Evolutionary conservation across 345 rosid genomes (phyloP), one percentile per base, ranked within the genome.

Genomic region (Isatis tinctoria): DNA sequence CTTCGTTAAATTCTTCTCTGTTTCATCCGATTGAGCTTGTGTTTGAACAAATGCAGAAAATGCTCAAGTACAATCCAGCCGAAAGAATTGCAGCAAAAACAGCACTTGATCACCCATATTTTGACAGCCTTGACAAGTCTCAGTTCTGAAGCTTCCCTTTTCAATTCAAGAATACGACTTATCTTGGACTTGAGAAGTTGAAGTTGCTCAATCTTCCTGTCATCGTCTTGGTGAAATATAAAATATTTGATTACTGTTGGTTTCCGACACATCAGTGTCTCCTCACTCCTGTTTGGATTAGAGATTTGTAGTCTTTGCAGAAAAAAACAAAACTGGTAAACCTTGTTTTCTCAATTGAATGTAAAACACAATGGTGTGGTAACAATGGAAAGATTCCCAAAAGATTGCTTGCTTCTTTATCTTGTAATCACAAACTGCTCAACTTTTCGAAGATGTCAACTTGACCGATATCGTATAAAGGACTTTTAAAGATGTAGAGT

Each of bases 61-160:
- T 91, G 96, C 90, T 94, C 16, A 85, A 74, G 56, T 90, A 87
- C 78, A 88, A 92, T 74, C 97, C 97, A 9, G 87, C 92, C 2
- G 96, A 90, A 40, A 85, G 96, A 80, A 91, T 91, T 51, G 87
- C 96, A 13, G 97, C 98, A 32, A 94, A 88, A 80, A 85, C 88
- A 53, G 98, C 97, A 22, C 81, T 94, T 59, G 96, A 88, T 33
- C 98, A 94, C 81, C 95, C 95, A 24, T 94, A 84, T 76, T 90
- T 94, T 54, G 93, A 88, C 77, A 81, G 83, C 78, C 93, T 91
- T 53, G 98, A 91, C 87, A 90, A 91, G 83, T 91, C 96, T 70
- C 97, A 92, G 67, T 95, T 81, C 82, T 95, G 80, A 93, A 81
- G 59, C 39, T 52, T 27, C 16, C 33, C 35, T 53, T n/a, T n/a